Evolutionary conservation across 768 basidiomycete genomes (phyloP).

Genomic region (Krasilnikovozyma curviuscula): DNA sequence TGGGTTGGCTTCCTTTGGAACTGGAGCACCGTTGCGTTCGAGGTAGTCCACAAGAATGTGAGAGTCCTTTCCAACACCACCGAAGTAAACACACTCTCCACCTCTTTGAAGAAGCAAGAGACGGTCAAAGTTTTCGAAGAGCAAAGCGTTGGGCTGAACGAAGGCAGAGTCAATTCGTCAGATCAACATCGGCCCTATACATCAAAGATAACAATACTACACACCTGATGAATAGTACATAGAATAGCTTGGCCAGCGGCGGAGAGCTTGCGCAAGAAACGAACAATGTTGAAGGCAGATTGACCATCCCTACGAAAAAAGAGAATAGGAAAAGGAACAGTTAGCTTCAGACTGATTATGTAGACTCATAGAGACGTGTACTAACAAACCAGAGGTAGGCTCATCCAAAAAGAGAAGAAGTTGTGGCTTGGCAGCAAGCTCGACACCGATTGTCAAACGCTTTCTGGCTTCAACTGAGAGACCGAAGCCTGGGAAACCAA

Average conservation of each 20-base stretch:
- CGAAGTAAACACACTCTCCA: slow-evolving; percentile 56
- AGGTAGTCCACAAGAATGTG: slow-evolving; percentile 54
- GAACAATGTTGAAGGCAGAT: slow-evolving; percentile 67
- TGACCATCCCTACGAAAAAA: slow-evolving; percentile 45
- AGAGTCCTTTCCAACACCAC: slow-evolving; percentile 37
- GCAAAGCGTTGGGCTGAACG: slow-evolving; percentile 68
- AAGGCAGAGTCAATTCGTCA: slow-evolving; percentile 25
- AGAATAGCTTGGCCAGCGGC: slow-evolving; percentile 33
- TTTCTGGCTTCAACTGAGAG: slow-evolving; percentile 49
- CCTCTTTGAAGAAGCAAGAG: slow-evolving; percentile 58
- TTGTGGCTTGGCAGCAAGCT: slow-evolving; percentile 68
- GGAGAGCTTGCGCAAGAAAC: slow-evolving; percentile 14
- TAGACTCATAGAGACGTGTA: too few species aligned
- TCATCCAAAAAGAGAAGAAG: slow-evolving; percentile 72
- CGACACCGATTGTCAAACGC: slow-evolving; percentile 68
- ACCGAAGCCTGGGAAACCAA: slow-evolving; percentile 38
- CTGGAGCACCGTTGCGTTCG: slow-evolving; percentile 47
- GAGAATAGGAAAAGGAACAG: slow-evolving; percentile 8
- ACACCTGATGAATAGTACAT: slow-evolving; percentile 46
- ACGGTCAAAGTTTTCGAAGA: slow-evolving; percentile 67
- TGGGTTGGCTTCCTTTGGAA: slow-evolving; percentile 51
- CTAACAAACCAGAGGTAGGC: slow-evolving; percentile 65
- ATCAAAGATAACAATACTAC: not conserved
- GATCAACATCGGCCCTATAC: not conserved
- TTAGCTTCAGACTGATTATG: not conserved